These are phyloP conservation scores for Podospora tetraspora DNA, from an alignment of 495 filamentous ascomycete genomes.

Conservation along the genomic window DNA sequence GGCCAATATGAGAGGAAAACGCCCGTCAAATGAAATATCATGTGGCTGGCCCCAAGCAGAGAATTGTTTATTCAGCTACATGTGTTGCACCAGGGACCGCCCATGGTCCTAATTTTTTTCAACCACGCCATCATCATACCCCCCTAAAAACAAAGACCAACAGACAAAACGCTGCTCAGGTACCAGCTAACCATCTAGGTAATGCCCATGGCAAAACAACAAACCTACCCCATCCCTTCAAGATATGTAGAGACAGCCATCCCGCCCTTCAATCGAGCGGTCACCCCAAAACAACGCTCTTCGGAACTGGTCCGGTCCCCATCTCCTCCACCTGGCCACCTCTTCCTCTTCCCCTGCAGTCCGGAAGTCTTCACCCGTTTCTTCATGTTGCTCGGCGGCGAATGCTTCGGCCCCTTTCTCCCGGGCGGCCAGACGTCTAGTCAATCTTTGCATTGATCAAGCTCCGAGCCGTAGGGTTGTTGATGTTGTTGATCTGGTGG, in stretches of 20 bases:
- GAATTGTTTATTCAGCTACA: neutral
- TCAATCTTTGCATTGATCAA: conserved; percentile 63
- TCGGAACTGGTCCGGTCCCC: neutral
- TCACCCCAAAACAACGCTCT: neutral
- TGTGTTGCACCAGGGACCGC: too few species aligned
- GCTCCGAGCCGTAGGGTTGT: conserved; percentile 55
- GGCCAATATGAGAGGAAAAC: too few species aligned
- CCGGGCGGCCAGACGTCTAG: conserved; percentile 29
- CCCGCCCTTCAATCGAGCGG: neutral
- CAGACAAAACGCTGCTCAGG: neutral
- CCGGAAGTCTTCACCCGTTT: neutral
- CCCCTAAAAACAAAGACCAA: neutral
- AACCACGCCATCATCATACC: neutral
- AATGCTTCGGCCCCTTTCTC: neutral
- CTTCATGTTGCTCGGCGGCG: neutral
- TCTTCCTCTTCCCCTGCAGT: too few species aligned
- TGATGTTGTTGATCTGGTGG: conserved; percentile 67
- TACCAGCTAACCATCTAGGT: neutral
- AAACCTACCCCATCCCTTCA: neutral
- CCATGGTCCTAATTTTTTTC: too few species aligned
- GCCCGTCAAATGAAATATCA: too few species aligned
- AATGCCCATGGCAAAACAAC: neutral
- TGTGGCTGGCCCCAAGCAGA: neutral
- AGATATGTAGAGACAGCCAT: neutral
- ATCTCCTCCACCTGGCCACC: too few species aligned